Evolutionary conservation across 106 monocot species (phyloP).

Genomic region (Allium fistulosum): DNA sequence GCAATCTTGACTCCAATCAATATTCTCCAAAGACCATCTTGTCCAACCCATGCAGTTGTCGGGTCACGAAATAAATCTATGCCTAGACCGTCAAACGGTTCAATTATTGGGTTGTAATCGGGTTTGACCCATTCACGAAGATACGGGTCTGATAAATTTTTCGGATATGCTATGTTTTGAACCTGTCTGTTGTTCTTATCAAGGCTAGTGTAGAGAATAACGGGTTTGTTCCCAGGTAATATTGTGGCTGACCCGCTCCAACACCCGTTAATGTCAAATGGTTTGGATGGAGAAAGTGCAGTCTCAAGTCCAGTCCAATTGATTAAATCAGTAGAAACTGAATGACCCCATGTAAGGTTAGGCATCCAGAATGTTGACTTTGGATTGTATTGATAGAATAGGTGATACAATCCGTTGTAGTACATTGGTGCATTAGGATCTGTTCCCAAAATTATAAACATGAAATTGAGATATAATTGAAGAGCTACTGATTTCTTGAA

Average conservation of each 20-base stretch:
- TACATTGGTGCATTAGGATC: conserved; percentile 34
- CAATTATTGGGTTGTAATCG: conserved; percentile 25
- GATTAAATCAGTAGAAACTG: conserved; percentile 41
- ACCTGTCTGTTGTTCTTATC: conserved; percentile 13
- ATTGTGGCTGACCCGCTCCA: conserved; percentile 55
- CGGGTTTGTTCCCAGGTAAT: conserved; percentile 30
- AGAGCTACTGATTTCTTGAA: not conserved
- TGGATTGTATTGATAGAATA: conserved; percentile 35
- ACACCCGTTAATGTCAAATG: conserved; percentile 50
- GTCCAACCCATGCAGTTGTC: conserved; percentile 13
- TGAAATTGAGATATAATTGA: not conserved
- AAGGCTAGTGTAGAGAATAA: conserved; percentile 50
- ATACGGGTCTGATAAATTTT: conserved; percentile 36
- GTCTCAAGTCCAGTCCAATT: conserved; percentile 24
- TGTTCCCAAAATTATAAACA: not conserved
- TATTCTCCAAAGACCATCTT: conserved; percentile 27
- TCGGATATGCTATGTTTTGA: conserved; percentile 42
- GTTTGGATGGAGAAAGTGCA: conserved; percentile 26
- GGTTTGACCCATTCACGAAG: conserved; percentile 43
- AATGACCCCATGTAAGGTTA: conserved; percentile 31
- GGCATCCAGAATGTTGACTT: not conserved
- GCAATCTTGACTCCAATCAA: conserved; percentile 3
- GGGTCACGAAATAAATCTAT: conserved; percentile 14
- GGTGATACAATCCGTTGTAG: conserved; percentile 48
- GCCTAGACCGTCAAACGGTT: not conserved